Evolutionary conservation across 2,329 filamentous ascomycete species (phyloP).

Genomic region (Sporothrix sp.): DNA sequence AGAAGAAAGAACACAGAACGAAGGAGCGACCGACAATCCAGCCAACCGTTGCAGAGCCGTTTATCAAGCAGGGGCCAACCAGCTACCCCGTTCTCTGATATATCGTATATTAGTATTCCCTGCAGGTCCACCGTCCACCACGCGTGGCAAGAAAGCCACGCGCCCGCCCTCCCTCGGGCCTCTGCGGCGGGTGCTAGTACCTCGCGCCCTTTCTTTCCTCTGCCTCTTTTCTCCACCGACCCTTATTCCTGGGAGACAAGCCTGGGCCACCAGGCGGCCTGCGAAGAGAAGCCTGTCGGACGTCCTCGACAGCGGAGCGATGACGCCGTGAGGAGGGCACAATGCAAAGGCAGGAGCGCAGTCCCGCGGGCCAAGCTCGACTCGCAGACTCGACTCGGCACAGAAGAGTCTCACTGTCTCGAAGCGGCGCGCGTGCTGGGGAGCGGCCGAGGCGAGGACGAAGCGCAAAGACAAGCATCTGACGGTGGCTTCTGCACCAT

Average conservation of each 20-base stretch:
- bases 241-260: not conserved
- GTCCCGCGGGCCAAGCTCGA: not conserved
- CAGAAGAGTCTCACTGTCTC: too few species aligned
- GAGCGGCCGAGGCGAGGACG: not conserved
- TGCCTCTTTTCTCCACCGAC: not conserved
- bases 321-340: not conserved
- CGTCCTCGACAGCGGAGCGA: too few species aligned
- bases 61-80: slow-evolving; percentile 5
- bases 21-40: not conserved
- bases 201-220: not conserved
- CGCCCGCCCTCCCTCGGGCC: too few species aligned
- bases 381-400: too few species aligned
- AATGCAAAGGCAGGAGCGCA: not conserved
- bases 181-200: too few species aligned
- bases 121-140: not conserved
- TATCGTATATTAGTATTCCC: slow-evolving; percentile 1
- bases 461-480: not conserved
- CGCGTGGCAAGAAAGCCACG: not conserved
- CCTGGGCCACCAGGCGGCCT: not conserved
- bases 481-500: not conserved
- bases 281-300: not conserved
- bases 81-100: not conserved
- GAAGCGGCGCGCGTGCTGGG: too few species aligned
- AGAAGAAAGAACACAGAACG: not conserved
- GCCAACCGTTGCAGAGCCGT: slow-evolving; percentile 10